Base-by-base conservation (phyloP, 768 basidiomycete species). In the Rickenella mellea region DNA sequence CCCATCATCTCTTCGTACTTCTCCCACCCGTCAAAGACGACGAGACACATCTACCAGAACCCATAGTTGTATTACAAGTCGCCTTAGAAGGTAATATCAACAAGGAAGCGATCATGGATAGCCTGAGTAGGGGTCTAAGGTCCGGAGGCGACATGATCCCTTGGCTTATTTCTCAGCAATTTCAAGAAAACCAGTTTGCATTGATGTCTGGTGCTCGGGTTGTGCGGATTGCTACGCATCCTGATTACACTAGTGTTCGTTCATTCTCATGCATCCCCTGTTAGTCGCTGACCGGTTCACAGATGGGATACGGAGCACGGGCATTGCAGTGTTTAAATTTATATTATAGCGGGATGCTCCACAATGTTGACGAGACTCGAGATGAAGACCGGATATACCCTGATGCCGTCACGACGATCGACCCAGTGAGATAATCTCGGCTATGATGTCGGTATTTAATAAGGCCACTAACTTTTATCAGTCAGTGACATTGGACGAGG, bases 221-320 rank as follows among this genome's bases (percentile, higher is more conserved):
- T 19, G 93, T 99, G 12, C 70, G 96, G 44, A 82, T 99, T 40
- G 94, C 96, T 24, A 90, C 87, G 24, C 92, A 96, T 64, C 96
- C 96, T 0, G 93, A 98, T 58, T 94, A 94, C 56, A 78, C 86
- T 28, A 84, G 78, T 52, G 91, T 92, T 50, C 56, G 83, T 69
- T 5, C 14, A 10, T 28, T 21, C 22, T 38, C 28, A 27, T 20
- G 11, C 22, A n/a, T 43, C n/a, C 12, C 19, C 42, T 30, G 14
- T 40, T 48, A 12, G 28, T 46, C 25, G 43, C 31, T 42, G n/a
- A 25, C 25, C 27, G 28, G 35, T 27, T 46, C 31, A 14, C 36
- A 94, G 89, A 98, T 97, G 93, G 94, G 96, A 9, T 98, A 98
- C 55, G 96, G 96, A 5, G 79, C 85, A 15, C 74, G 91, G 29